These are phyloP conservation scores for Fusarium armeniacum DNA, from an alignment of 2,329 filamentous ascomycete genomes.

Conservation along the genomic window DNA sequence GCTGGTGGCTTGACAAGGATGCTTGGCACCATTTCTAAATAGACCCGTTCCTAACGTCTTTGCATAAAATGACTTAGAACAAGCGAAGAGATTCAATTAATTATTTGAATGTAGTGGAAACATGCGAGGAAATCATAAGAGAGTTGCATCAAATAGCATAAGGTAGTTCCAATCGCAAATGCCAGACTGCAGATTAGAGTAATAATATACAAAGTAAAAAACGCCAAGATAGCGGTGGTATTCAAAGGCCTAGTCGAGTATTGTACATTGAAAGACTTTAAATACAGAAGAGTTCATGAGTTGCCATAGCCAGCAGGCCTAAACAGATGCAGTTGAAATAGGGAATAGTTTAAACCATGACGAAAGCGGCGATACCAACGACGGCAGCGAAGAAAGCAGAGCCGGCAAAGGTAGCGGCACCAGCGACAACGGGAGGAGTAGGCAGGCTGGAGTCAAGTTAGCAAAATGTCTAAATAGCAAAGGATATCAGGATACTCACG, in stretches of 20 bases:
- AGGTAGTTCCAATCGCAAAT: conserved; percentile 30
- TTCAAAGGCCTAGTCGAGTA: conserved; percentile 57
- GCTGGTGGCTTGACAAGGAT: conserved; percentile 26
- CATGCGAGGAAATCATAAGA: background rate
- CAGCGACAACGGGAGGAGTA: conserved; percentile 59
- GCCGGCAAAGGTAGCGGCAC: conserved; percentile 67
- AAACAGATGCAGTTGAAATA: conserved; percentile 54
- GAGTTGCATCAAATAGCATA: conserved; percentile 22
- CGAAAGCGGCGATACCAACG: conserved; percentile 67
- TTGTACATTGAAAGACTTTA: conserved; percentile 55
- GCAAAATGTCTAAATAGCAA: conserved; percentile 29
- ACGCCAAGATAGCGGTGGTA: conserved; percentile 52
- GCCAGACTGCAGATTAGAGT: conserved; percentile 61
- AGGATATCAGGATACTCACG: conserved; percentile 47
- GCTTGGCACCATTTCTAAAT: conserved; percentile 6
- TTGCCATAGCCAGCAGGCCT: conserved; percentile 60
- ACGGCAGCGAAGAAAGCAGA: conserved; percentile 68
- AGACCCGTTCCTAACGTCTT: conserved; percentile 9
- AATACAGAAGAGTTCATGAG: conserved; percentile 54
- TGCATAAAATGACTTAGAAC: background rate
- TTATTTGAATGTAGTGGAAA: background rate
- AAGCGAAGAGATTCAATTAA: background rate
- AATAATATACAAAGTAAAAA: conserved; percentile 51
- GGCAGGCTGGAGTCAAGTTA: conserved; percentile 27
- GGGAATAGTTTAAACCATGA: conserved; percentile 65